Conservation (phyloP, 495 filamentous ascomycete species). For the Stereocaulon alpinum region DNA sequence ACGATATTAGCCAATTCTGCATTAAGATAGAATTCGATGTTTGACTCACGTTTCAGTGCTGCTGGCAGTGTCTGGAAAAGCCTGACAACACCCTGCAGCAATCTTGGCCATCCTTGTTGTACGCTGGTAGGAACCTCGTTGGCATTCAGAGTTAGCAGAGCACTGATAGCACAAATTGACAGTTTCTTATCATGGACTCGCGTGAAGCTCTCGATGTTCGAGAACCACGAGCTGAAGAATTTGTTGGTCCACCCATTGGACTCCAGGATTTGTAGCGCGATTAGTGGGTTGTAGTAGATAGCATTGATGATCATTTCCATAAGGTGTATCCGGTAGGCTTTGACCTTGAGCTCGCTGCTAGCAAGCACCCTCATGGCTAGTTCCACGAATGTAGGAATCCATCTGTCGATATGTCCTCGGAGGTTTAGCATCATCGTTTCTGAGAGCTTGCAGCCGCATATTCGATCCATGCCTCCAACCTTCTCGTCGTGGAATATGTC, state of each 20-base stretch:
- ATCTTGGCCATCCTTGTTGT: constrained; percentile 91
- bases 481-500: constrained; percentile 74
- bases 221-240: constrained; percentile 97
- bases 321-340: constrained; percentile 85
- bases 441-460: constrained; percentile 97
- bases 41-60: constrained; percentile 64
- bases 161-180: constrained; percentile 83
- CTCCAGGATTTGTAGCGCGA: constrained; percentile 77
- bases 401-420: constrained; percentile 78
- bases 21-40: neutral
- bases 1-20: neutral
- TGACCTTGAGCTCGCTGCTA: constrained; percentile 62
- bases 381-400: constrained; percentile 74
- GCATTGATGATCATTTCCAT: constrained; percentile 99
- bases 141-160: constrained; percentile 64
- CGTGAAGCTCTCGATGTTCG: constrained; percentile 85
- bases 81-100: constrained; percentile 80
- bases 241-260: constrained; percentile 96
- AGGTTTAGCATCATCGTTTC: constrained; percentile 95
- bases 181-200: constrained; percentile 97
- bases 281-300: constrained; percentile 87
- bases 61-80: constrained; percentile 86
- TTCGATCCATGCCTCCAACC: constrained; percentile 87
- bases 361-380: constrained; percentile 77
- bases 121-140: constrained; percentile 78